Evolutionary conservation across 1,139 yeast genomes (phyloP).

Genomic region (Magnusiomyces tetraspermus): DNA sequence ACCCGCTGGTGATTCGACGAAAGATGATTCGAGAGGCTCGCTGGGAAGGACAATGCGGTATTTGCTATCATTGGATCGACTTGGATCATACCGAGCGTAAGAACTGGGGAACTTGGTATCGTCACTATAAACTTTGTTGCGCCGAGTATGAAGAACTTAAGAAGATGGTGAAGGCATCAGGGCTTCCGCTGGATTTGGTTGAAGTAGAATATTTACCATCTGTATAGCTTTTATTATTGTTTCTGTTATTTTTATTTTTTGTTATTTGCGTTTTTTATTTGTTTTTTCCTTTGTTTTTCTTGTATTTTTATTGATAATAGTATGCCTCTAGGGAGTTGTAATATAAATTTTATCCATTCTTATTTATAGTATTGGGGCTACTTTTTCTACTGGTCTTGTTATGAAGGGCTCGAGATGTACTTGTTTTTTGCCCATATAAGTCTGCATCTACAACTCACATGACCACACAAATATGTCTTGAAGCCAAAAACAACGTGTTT

Average conservation of each 20-base stretch:
- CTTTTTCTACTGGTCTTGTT: no score
- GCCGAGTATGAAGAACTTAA: slow-evolving; percentile 26
- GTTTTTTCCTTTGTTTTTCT: background rate
- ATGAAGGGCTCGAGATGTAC: no score
- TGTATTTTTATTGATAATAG: background rate
- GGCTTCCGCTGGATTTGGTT: slow-evolving; percentile 22
- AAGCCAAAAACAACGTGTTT: no score
- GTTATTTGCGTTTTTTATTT: no score
- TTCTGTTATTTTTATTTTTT: background rate
- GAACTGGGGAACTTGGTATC: slow-evolving; percentile 27
- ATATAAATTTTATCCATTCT: no score
- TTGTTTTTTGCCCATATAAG: no score
- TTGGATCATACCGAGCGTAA: slow-evolving; percentile 23
- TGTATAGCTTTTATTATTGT: background rate
- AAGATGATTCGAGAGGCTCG: slow-evolving; percentile 23
- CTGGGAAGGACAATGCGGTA: slow-evolving; percentile 28
- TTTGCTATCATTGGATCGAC: slow-evolving; percentile 27
- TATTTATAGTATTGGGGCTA: no score
- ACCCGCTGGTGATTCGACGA: slow-evolving; percentile 24
- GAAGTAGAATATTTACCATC: slow-evolving; percentile 19
- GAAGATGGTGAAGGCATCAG: slow-evolving; percentile 21
- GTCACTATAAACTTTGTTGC: slow-evolving; percentile 26
- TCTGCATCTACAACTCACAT: no score
- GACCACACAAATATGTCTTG: no score
- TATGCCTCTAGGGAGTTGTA: background rate